These are phyloP conservation scores for Nothophoma quercina DNA, from an alignment of 2,329 filamentous ascomycete species.

Conservation along the genomic window DNA sequence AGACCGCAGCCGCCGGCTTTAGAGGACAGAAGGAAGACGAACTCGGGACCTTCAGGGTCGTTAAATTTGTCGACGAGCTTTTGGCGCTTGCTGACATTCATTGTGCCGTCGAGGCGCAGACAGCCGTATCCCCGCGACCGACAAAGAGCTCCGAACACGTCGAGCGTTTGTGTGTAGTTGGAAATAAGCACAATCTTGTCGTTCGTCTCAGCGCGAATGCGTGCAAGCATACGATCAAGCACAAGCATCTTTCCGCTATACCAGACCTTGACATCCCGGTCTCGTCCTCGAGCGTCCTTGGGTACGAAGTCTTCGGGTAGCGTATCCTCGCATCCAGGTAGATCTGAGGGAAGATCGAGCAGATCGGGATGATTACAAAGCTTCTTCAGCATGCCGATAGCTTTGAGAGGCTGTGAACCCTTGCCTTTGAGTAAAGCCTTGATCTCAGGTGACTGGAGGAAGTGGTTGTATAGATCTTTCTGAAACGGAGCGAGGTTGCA, in stretches of 20 bases:
- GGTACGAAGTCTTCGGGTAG: conserved; percentile 89
- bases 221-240: conserved; percentile 95
- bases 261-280: conserved; percentile 92
- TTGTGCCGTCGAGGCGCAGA: conserved; percentile 91
- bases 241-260: conserved; percentile 99
- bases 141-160: conserved; percentile 91
- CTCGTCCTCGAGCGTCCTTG: conserved; percentile 84
- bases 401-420: conserved; percentile 93
- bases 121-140: conserved; percentile 83
- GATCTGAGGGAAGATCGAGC: conserved; percentile 79
- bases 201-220: conserved; percentile 94
- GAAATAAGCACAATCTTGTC: conserved; percentile 99
- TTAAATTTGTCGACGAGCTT: conserved; percentile 99
- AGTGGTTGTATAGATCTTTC: conserved; percentile 92
- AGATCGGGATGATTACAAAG: conserved; percentile 98
- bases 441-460: conserved; percentile 94
- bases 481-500: conserved; percentile 95
- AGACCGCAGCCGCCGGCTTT: conserved; percentile 97
- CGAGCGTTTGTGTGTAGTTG: conserved; percentile 96
- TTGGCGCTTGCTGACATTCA: conserved; percentile 96
- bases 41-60: conserved; percentile 86
- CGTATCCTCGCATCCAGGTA: conserved; percentile 83
- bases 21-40: conserved; percentile 93
- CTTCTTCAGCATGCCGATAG: conserved; percentile 96
- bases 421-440: conserved; percentile 90